Evolutionary conservation across 306 rosid species (phyloP).

Genomic region (Luffa acutangula): DNA sequence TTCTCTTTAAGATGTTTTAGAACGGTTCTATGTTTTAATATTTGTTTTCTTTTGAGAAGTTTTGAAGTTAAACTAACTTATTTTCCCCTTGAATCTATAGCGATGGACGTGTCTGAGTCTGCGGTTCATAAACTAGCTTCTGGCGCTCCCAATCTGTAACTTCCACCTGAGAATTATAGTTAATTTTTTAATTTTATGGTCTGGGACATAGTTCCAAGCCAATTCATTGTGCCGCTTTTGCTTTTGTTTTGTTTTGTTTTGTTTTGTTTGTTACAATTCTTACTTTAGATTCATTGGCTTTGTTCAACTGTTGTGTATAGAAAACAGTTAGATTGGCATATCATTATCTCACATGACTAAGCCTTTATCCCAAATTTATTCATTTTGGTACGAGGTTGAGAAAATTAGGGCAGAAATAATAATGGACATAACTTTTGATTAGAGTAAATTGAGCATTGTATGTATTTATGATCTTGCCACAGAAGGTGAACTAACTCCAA

Average conservation of each 20-base stretch:
- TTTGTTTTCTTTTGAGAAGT: background rate
- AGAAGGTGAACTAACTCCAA: background rate
- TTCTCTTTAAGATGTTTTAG: background rate
- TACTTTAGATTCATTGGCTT: background rate
- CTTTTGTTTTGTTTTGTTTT: background rate
- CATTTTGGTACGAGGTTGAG: background rate
- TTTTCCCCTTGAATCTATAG: slow-evolving; percentile 18
- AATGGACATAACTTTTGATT: background rate
- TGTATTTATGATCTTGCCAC: background rate
- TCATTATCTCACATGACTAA: background rate
- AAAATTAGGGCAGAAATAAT: background rate
- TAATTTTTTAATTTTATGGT: background rate
- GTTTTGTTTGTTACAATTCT: background rate
- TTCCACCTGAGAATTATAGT: slow-evolving; percentile 1
- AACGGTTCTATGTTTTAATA: background rate
- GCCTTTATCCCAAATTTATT: background rate
- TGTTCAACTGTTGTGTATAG: background rate
- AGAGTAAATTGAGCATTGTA: background rate
- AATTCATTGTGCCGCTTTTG: background rate
- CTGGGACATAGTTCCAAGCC: background rate
- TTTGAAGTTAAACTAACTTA: background rate
- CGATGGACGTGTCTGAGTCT: slow-evolving; percentile 65
- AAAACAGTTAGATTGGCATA: background rate
- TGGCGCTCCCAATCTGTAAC: slow-evolving; percentile 33
- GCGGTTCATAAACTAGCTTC: slow-evolving; percentile 28